Base-by-base conservation (phyloP, 2,329 filamentous ascomycete species). In the Aspergillus sojae region DNA sequence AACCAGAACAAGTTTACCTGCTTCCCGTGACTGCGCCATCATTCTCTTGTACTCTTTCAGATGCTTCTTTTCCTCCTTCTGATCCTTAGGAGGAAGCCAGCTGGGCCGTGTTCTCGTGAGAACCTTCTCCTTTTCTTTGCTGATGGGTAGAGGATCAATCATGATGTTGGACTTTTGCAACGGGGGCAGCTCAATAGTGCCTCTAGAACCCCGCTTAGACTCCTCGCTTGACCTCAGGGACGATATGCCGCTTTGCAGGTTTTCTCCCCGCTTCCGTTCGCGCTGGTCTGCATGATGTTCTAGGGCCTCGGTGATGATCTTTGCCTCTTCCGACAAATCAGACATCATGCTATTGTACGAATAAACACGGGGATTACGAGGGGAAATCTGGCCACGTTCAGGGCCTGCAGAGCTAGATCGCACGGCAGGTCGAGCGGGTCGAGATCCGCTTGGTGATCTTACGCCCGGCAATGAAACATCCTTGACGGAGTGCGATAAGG, bases 61-160 rank as follows among this genome's bases (percentile, higher is more conserved):
- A 77, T 99, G 95, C 69, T 89, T 90, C 75, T 88, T 91, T 80
- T 99, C 95, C 77, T 99, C 95, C 60, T 91, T 91, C 2, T 93
- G 94, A 68, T 95, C 89, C 79, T 86, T 88, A 10, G 87, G 87
- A 23, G 87, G 89, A 59, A 88, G 81, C 89, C 84, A 91, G 55
- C 84, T 89, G 41, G 84, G 94, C 80, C 79, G 89, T 78, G 72
- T 94, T 80, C 78, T 89, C 83, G 82, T 86, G 26, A 89, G 76
- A 19, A 89, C 85, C 67, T 85, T 88, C 70, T 88, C 86, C 74
- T 89, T 89, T 76, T 90, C 88, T 71, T 85, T 88, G 70, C 87
- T 90, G 57, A 88, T 86, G 11, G 88, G 86, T 68, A 90, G 81
- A 14, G 88, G 88, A 70, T 89, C 89, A 60, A 88, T 87, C 79